These are phyloP conservation scores for Pseudogymnoascus sp. DNA, from an alignment of 2,329 filamentous ascomycete species.

Conservation along the genomic window DNA sequence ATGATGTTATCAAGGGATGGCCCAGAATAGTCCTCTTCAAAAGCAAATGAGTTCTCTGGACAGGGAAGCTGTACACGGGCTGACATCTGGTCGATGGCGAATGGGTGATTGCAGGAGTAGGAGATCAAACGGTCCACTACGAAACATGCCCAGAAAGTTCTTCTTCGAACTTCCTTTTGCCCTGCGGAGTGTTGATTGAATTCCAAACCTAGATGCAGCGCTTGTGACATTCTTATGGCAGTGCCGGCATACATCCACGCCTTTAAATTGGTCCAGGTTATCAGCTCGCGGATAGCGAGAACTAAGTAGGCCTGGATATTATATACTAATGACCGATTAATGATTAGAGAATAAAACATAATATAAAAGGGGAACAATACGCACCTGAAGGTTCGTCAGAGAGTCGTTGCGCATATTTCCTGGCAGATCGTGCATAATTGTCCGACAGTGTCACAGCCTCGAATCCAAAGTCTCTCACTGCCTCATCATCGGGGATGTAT, in stretches of 20 bases:
- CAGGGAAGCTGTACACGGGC: slow-evolving; percentile 13
- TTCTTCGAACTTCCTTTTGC: slow-evolving; percentile 14
- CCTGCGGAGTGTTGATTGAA: slow-evolving; percentile 13
- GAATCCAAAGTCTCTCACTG: background rate
- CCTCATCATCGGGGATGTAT: slow-evolving; percentile 12
- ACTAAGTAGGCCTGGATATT: slow-evolving; percentile 14
- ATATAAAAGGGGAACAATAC: background rate
- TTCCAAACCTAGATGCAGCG: slow-evolving; percentile 12
- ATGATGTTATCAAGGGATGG: background rate
- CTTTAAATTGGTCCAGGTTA: slow-evolving; percentile 12
- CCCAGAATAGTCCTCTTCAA: slow-evolving; percentile 12
- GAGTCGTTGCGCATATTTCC: slow-evolving; percentile 5
- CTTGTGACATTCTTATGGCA: slow-evolving; percentile 16
- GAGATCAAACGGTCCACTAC: slow-evolving; percentile 13
- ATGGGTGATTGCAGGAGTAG: slow-evolving; percentile 13
- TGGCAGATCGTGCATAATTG: slow-evolving; percentile 6
- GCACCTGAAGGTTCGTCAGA: slow-evolving; percentile 12
- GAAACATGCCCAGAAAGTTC: slow-evolving; percentile 16
- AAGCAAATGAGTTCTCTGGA: slow-evolving; percentile 12
- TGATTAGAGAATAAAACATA: background rate
- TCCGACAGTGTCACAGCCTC: background rate
- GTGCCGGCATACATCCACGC: slow-evolving; percentile 16
- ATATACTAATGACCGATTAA: background rate
- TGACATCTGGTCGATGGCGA: background rate
- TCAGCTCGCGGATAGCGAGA: slow-evolving; percentile 14